phyloP scores from a whole-genome alignment of 805 yeast genomes.

The Lachancea sp. region DNA sequence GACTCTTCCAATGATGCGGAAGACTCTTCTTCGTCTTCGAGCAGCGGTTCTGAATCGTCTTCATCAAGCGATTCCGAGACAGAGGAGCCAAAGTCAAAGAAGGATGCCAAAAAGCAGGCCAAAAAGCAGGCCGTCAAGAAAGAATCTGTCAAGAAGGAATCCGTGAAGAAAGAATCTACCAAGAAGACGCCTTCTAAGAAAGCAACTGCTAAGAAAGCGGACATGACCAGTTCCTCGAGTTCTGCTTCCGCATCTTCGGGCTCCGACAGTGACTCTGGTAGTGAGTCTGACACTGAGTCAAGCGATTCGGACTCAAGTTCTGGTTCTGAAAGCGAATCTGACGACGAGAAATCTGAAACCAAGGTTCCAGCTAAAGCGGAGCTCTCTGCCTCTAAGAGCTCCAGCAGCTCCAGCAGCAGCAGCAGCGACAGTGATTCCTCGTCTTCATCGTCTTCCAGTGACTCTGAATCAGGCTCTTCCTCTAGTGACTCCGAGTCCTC shows the following conservation, averaged over 20 bases:
- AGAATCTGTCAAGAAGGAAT: slow-evolving; percentile 24
- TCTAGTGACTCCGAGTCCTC: slow-evolving; percentile 31
- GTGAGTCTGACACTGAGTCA: slow-evolving; percentile 14
- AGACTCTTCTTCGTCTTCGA: slow-evolving; percentile 28
- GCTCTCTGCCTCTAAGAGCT: slow-evolving; percentile 10
- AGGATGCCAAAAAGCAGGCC: slow-evolving; percentile 13
- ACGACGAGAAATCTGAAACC: slow-evolving; percentile 11
- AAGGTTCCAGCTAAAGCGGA: slow-evolving; percentile 19
- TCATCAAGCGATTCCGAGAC: slow-evolving; percentile 13
- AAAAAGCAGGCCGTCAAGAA: slow-evolving; percentile 26
- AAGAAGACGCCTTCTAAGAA: slow-evolving; percentile 1
- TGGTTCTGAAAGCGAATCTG: slow-evolving; percentile 15
- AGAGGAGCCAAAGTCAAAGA: slow-evolving; percentile 6
- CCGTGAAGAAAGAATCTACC: slow-evolving; percentile 21
- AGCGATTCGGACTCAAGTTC: slow-evolving; percentile 17
- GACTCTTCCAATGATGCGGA: slow-evolving; percentile 31
- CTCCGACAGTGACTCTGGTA: slow-evolving; percentile 16
- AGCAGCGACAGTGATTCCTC: slow-evolving; percentile 4
- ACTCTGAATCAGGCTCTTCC: slow-evolving; percentile 14
- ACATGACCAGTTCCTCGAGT: no score
- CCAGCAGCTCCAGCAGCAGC: slow-evolving; percentile 13
- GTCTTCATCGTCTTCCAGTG: slow-evolving; percentile 17
- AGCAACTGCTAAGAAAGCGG: no score
- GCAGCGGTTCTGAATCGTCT: slow-evolving; percentile 11
- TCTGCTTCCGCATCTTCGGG: slow-evolving; percentile 14